Evolutionary conservation across 2,329 filamentous ascomycete species (phyloP), one percentile per base, ranked within the genome.

Genomic region (Cercospora sp.): DNA sequence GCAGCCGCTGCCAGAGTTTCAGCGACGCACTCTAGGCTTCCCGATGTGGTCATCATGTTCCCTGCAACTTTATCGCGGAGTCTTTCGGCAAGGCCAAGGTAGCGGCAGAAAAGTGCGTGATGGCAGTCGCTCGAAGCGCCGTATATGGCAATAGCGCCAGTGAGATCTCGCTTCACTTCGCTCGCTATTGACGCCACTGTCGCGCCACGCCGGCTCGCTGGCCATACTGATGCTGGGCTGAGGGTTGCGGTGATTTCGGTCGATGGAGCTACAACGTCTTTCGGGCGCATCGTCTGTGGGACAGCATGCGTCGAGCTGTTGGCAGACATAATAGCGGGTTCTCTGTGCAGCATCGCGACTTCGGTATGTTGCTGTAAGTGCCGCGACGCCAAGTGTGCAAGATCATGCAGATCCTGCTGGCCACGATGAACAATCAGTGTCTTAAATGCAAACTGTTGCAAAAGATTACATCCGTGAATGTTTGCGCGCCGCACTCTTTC

Each of bases 41-140:
- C 61, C 28, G 49, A 49, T 8, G 30, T 53, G 7, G 30, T 21
- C 53, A 67, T 65, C 3, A 67, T 30, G 24, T 61, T 65, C 32
- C 53, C 66, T 18, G 40, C 34, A 4, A 65, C 51, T 43, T 61
- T 61, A n/a, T 61, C 66, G 9, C 66, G 61, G 3, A 34, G 18
- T 10, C 16, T n/a, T 18, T 16, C 61, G 0, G 66, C 16, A 4
- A 67, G 55, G 13, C 10, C 40, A 7, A 67, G 12, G 45, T 61
- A 61, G 26, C 55, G 61, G 55, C 45, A 13, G 34, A 61, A 65
- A 5, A 61, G 16, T 9, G n/a, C n/a, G n/a, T 45, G 61, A 32
- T 65, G 55, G 5, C 34, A n/a, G 16, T 49, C 34, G 24, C 43
- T 43, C 16, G 34, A 13, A 13, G 10, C 24, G 34, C 7, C 40